Evolutionary conservation across 148 eudicot genomes (phyloP), one percentile per base, ranked within the genome.

Genomic region (Gaultheria prostrata): DNA sequence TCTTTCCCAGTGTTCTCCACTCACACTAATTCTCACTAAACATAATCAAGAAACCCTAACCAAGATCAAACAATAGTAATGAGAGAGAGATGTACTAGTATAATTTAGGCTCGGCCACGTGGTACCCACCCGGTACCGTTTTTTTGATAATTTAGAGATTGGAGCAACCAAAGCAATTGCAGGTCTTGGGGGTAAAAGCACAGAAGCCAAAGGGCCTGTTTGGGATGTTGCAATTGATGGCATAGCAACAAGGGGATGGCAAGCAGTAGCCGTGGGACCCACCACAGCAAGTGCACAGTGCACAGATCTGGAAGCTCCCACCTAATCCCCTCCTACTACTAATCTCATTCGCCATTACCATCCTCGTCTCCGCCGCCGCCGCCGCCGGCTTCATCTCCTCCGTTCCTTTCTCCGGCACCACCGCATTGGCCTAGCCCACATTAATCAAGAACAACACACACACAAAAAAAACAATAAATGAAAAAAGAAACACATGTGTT

Each of bases 201-300:
- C 97, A 96, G 84, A 92, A 94, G 59, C 98, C 98, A 89, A 94
- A 96, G 76, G 98, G 98, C 86, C 95, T 90, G 87, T 94, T 91
- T 76, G 98, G 98, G 13, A 96, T 96, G 86, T 96, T 94, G 94
- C 98, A 95, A 83, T 92, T 95, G 88, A 95, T 95, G 24, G 98
- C 96, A 89, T 95, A 95, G 85, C 98, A 95, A 86, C 98, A 95
- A 85, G 98, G 94, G 9, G 97, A 89, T 51, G 95, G 98, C 82
- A 96, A 84, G 76, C 98, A 96, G 83, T 88, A 90, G 54, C 90
- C 92, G 83, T 84, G 90, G 28, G 88, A 85, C 17, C 98, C 95
- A 77, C 90, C 89, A 87, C 98, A 95, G 85, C 98, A 95, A 81
- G 98, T 95, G 85, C 98, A 95, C 65, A 92, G 85, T 57, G 98